Evolutionary conservation across 176 grass and related monocot genomes (phyloP), one percentile per base, ranked within the genome.

Genomic region (Rhipidocladum racemiflorum): DNA sequence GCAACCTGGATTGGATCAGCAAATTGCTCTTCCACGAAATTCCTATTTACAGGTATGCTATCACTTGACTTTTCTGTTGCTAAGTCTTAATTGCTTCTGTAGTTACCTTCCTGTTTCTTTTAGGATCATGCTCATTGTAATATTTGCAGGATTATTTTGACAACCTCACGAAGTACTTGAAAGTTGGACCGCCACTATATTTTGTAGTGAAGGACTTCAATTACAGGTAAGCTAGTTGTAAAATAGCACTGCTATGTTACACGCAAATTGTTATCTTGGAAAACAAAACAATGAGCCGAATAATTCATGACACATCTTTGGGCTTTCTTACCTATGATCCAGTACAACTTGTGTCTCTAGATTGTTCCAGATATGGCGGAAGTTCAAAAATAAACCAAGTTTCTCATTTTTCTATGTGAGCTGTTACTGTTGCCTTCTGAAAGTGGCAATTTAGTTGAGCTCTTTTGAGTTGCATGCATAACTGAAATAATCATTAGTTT

Each of bases 171-270:
- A 95, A 89, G 28, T 99, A 99, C 72, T 83, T 99, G 77, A 93
- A 90, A 95, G 89, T 99, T 56, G 96, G 96, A 75, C 92, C 96
- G 40, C 96, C 96, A 54, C 65, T 99, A 75, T 99, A 99, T 83
- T 99, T 99, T 90, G 92, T 99, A 63, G 79, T 99, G 28, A 99
- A 95, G 83, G 84, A 95, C 70, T 99, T 95, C 87, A 99, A 95
- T 84, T 99, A 93, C 91, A 99, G 96, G 96, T 94, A 86, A 70
- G 55, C 11, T 49, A 67, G 76, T 68, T 72, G 39, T 80, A 72
- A 49, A 66, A 67, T 54, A 63, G 25, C 2, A 14, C 13, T 68
- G 21, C 9, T 11, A 16, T 46, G 2, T n/a, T 61, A 25, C 18
- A 1, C 16, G 42, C 42, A 85, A 61, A 66, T 39, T 36, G 10